Conservation (phyloP, 2,329 filamentous ascomycete genomes). For the Trichoderma afroharzianum region DNA sequence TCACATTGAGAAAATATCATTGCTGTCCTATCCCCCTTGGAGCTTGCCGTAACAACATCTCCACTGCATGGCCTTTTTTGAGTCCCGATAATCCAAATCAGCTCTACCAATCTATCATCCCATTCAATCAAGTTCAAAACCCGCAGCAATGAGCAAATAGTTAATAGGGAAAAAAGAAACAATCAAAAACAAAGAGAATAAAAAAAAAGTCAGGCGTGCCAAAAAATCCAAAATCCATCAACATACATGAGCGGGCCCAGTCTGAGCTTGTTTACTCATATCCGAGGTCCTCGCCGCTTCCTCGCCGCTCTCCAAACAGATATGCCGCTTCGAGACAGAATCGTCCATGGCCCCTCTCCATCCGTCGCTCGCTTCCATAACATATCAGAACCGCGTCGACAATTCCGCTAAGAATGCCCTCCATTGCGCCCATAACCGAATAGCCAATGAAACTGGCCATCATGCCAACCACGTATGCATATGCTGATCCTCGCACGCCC, state of each 20-base stretch:
- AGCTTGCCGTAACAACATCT: conserved; percentile 1
- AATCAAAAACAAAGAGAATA: background rate
- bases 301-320: conserved; percentile 69
- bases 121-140: background rate
- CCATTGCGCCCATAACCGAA: conserved; percentile 86
- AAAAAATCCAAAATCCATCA: background rate
- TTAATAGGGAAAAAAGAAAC: background rate
- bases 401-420: conserved; percentile 81
- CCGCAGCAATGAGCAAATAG: background rate
- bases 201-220: background rate
- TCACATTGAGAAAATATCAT: background rate
- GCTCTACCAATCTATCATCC: conserved; percentile 19
- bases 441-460: conserved; percentile 94
- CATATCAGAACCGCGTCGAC: conserved; percentile 87
- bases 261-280: conserved; percentile 21
- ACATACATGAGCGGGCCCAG: background rate
- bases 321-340: conserved; percentile 92
- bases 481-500: conserved; percentile 72
- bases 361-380: conserved; percentile 83
- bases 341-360: conserved; percentile 62
- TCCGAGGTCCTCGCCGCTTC: conserved; percentile 26
- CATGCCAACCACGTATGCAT: conserved; percentile 90
- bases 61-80: conserved; percentile 12
- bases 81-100: conserved; percentile 15
- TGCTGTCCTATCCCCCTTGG: background rate